Conservation (phyloP, 1,284 basidiomycete species). For the Tausonia pullulans region DNA sequence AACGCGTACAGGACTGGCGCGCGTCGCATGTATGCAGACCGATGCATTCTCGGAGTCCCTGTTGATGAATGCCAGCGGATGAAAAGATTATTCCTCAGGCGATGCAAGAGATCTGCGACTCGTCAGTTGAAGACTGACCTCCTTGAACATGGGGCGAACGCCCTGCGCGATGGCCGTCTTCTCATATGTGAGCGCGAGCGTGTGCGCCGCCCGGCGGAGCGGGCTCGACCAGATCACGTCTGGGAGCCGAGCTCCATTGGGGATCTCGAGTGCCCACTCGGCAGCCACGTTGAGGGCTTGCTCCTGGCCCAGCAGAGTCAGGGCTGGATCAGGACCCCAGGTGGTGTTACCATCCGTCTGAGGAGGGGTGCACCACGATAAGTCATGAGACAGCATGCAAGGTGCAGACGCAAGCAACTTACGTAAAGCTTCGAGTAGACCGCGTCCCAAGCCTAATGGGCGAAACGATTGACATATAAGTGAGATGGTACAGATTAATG, state of each 20-base stretch:
- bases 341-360: constrained; percentile 1
- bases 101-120: neutral
- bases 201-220: constrained; percentile 7
- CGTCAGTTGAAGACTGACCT: neutral
- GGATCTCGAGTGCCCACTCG: constrained; percentile 5
- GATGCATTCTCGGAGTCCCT: constrained; percentile 9
- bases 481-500: too few relatives aligned
- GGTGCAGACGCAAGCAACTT: neutral
- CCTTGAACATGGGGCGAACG: constrained; percentile 8
- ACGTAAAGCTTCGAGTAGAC: constrained; percentile 8
- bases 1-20: neutral
- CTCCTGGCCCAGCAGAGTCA: constrained; percentile 1
- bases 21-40: constrained; percentile 13
- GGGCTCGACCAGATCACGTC: constrained; percentile 13
- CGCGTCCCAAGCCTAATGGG: constrained; percentile 1
- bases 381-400: neutral
- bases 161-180: neutral
- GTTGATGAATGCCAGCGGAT: too few relatives aligned
- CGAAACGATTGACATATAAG: neutral
- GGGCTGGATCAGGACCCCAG: constrained; percentile 12
- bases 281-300: constrained; percentile 7
- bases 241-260: neutral
- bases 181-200: constrained; percentile 7
- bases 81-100: neutral
- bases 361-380: neutral